Conservation (phyloP, 345 rosid genomes). For the Eucalyptus sp. region DNA sequence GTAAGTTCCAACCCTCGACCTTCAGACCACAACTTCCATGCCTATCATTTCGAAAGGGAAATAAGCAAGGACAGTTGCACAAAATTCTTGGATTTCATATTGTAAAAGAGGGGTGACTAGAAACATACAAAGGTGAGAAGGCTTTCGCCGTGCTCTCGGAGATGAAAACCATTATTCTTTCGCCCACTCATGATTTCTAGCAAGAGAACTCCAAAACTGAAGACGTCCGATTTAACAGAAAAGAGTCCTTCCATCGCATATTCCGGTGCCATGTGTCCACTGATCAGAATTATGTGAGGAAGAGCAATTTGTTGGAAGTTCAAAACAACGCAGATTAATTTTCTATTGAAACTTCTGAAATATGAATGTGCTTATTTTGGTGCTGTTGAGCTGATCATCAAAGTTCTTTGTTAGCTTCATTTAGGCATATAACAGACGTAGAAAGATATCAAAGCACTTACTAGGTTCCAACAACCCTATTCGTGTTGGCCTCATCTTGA, state of each 20-base stretch:
- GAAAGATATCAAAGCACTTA: not conserved
- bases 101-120: not conserved
- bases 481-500: not conserved
- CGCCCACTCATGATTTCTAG: not conserved
- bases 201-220: not conserved
- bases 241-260: not conserved
- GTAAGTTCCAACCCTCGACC: not conserved
- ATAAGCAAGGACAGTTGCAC: not conserved
- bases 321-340: not conserved
- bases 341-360: not conserved
- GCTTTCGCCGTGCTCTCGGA: not conserved
- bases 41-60: not conserved
- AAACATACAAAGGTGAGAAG: not conserved
- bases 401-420: not conserved
- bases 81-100: fast-evolving
- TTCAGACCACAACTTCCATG: not conserved
- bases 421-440: too few relatives aligned
- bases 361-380: not conserved
- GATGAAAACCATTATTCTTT: not conserved
- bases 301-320: not conserved
- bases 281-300: not conserved
- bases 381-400: not conserved
- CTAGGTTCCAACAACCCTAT: not conserved
- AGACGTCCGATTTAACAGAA: not conserved
- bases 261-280: slow-evolving; percentile 24